Base-by-base conservation (phyloP, 257 asterid species). In the Asclepias syriaca region DNA sequence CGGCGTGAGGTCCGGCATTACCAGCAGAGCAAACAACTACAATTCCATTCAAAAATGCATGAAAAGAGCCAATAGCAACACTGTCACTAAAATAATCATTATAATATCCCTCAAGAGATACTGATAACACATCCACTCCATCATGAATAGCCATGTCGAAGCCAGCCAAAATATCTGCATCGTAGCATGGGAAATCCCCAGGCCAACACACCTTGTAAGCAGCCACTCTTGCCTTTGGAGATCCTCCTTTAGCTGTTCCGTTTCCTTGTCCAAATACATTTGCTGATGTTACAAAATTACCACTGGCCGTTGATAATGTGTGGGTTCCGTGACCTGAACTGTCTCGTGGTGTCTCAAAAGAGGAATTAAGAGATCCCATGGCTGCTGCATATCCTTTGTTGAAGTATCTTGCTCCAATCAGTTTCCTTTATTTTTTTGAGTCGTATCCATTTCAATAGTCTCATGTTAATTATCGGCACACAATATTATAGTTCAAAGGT, bases 351-450 rank as follows among this genome's bases (percentile, higher is more conserved):
- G 71, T 43, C 59, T 81, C 22, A 69, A 84, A 86, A 40, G 91
- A 73, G 76, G 91, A 81, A 73, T 88, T 91, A 61, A 88, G 89
- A 24, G 85, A 73, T 5, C 97, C 98, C 34, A 50, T 87, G 0
- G 63, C 79, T 15, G 95, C 60, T n/a, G 84, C 74, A 39, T 86
- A 94, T 29, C 96, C 98, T 74, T 89, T 87, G 84, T 81, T 91
- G 83, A 89, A 93, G 86, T 89, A 91, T 71, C 98, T 82, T 29
- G 97, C 97, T 77, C 98, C 97, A n/a, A 93, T 89, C 51, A 93
- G 93, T 84, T 93, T 93, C 92, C 98, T 93, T 56, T 18, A 43
- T 27, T 5, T 11, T 15, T 32, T 27, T 11, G 43, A 24, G 45
- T 15, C 34, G 22, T 13, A 16, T 15, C 15, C 49, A 34, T 32